A percentile compares a stretch with the other conserved stretches of the same genome.
Conservation (phyloP, 176 grass and related monocot genomes). For the Echinochloa phyllopogon region DNA sequence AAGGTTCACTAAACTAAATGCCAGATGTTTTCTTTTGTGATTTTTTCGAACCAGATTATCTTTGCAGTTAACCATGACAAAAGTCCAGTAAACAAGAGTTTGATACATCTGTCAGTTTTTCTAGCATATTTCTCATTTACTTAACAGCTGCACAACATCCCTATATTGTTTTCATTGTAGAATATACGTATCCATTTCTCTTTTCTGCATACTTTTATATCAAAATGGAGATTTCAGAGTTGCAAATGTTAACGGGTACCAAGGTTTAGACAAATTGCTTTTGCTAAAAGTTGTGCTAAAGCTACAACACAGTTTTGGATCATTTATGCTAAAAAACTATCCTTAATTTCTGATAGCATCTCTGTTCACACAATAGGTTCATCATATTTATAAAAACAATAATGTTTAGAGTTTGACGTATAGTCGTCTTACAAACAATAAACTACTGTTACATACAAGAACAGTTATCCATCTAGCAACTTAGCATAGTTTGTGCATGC, state of each 20-base stretch:
- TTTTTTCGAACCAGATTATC: neutral
- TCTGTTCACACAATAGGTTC: neutral
- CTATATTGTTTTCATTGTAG: neutral
- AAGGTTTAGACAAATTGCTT: neutral
- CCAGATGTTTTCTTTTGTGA: neutral
- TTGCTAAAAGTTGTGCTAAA: neutral
- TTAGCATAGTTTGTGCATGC: neutral
- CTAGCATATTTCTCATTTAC: neutral
- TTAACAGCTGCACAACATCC: neutral
- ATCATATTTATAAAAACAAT: constrained; percentile 14
- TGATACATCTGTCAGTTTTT: neutral
- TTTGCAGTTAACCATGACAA: neutral
- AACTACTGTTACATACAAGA: constrained; percentile 10
- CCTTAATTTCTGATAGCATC: neutral
- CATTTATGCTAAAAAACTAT: neutral
- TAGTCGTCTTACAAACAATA: neutral
- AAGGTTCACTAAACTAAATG: neutral
- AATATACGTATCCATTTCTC: neutral
- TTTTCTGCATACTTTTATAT: neutral
- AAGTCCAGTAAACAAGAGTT: neutral
- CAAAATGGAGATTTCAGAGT: neutral
- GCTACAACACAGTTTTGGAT: neutral
- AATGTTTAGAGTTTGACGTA: neutral
- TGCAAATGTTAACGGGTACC: neutral
- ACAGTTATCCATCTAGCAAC: neutral